Evolutionary conservation across 495 filamentous ascomycete genomes (phyloP).

Genomic region (Pseudomonodictys pantanalensis): DNA sequence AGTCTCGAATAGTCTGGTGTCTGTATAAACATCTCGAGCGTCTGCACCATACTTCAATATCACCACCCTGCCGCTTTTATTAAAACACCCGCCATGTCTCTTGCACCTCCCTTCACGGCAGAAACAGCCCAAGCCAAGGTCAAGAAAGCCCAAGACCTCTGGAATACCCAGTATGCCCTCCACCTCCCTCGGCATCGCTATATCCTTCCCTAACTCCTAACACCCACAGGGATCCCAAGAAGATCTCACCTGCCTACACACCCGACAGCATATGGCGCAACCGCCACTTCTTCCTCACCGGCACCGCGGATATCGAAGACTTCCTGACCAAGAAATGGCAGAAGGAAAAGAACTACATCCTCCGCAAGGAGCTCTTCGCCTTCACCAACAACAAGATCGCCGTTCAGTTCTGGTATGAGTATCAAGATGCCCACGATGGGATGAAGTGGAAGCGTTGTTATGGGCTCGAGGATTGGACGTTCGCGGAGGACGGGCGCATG

Average conservation of each 20-base stretch:
- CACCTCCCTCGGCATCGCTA: background rate
- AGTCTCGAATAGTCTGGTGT: too few species aligned
- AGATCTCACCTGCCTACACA: conserved; percentile 72
- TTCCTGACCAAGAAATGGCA: conserved; percentile 80
- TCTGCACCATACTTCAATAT: background rate
- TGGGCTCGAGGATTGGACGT: conserved; percentile 92
- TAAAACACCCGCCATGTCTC: conserved; percentile 46
- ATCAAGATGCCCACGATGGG: conserved; percentile 61
- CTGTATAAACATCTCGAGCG: too few species aligned
- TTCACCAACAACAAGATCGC: conserved; percentile 72
- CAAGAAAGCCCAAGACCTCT: conserved; percentile 79
- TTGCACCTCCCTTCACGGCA: conserved; percentile 75
- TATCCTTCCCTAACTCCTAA: conserved; percentile 8
- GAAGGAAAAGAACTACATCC: conserved; percentile 66
- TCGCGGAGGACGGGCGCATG: conserved; percentile 76
- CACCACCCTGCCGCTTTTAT: background rate
- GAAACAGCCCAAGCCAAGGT: conserved; percentile 75
- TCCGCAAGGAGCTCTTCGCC: conserved; percentile 86
- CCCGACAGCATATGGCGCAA: conserved; percentile 80
- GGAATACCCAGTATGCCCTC: conserved; percentile 69
- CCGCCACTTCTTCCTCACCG: conserved; percentile 65
- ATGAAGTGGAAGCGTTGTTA: conserved; percentile 87
- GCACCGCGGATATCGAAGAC: conserved; percentile 63
- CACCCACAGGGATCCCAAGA: conserved; percentile 54
- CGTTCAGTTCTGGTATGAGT: conserved; percentile 94